Percentiles rank a stretch among this genome's conserved stretches.
These are phyloP conservation scores for Solanum hybrid DNA, from an alignment of 305 asterid genomes.

Conservation along the genomic window DNA sequence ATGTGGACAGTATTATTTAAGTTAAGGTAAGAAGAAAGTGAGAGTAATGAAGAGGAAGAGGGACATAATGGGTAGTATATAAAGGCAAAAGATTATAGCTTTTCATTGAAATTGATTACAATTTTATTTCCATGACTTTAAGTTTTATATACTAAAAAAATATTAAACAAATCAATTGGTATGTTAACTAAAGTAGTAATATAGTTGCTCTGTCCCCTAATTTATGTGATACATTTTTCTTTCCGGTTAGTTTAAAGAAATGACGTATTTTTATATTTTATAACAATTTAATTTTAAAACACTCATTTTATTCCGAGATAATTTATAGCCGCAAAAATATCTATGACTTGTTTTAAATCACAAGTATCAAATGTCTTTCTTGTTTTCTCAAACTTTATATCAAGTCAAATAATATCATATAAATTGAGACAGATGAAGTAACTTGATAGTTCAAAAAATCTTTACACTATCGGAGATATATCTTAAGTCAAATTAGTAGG, in stretches of 20 bases:
- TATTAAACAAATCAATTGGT: neutral
- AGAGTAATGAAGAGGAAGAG: constrained; percentile 14
- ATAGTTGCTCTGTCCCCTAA: too few species aligned
- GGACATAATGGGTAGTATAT: constrained; percentile 29
- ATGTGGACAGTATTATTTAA: neutral
- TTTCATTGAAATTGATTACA: constrained; percentile 8
- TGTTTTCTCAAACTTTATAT: too few species aligned
- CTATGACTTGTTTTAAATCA: too few species aligned
- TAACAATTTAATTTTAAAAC: neutral
- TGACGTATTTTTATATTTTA: neutral
- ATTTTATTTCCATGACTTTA: neutral
- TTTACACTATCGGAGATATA: neutral
- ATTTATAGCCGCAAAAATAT: neutral
- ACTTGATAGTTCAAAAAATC: neutral
- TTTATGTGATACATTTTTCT: neutral
- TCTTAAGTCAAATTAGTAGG: neutral
- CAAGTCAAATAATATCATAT: neutral
- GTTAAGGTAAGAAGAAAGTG: constrained; percentile 8
- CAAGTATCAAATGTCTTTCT: neutral
- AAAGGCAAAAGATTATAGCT: constrained; percentile 34
- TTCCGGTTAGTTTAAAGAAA: accelerated
- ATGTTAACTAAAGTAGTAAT: neutral
- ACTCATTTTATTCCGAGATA: neutral
- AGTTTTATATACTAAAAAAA: neutral
- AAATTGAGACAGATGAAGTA: neutral